These are phyloP conservation scores for Neonectria magnoliae DNA, from an alignment of 2,329 filamentous ascomycete genomes.

Conservation along the genomic window DNA sequence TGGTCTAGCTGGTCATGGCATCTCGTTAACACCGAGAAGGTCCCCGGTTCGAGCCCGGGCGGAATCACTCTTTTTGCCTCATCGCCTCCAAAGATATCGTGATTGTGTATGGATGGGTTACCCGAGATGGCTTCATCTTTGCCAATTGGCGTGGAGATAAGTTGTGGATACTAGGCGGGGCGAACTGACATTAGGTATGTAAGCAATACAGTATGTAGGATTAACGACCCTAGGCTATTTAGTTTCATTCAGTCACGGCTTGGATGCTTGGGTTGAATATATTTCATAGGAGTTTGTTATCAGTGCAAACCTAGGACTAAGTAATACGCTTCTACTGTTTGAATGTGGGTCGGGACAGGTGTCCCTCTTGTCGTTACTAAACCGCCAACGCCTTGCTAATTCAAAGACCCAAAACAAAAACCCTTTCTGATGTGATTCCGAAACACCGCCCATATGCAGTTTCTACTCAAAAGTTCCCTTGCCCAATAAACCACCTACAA, in stretches of 20 bases:
- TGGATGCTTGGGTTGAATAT: neutral
- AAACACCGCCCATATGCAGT: conserved; percentile 26
- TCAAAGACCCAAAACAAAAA: neutral
- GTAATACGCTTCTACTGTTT: neutral
- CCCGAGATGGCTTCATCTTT: neutral
- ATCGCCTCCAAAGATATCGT: neutral
- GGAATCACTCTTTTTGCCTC: conserved; percentile 29
- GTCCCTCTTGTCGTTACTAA: neutral
- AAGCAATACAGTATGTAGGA: neutral
- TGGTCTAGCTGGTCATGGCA: conserved; percentile 44
- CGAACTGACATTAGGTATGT: neutral
- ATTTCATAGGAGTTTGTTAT: conserved; percentile 6
- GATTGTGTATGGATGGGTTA: neutral
- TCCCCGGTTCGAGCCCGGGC: conserved; percentile 44
- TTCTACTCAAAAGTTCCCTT: conserved; percentile 56
- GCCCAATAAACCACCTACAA: conserved; percentile 68
- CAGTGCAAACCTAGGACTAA: neutral
- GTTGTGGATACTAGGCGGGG: neutral
- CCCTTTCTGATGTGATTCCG: conserved; percentile 4
- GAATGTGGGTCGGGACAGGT: neutral
- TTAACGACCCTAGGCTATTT: neutral
- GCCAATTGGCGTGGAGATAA: neutral
- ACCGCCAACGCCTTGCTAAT: conserved; percentile 32
- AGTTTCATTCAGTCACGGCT: neutral
- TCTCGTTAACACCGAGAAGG: conserved; percentile 44